Evolutionary conservation across 139 green algal genomes (phyloP).

Genomic region (Coelastrella sp.): DNA sequence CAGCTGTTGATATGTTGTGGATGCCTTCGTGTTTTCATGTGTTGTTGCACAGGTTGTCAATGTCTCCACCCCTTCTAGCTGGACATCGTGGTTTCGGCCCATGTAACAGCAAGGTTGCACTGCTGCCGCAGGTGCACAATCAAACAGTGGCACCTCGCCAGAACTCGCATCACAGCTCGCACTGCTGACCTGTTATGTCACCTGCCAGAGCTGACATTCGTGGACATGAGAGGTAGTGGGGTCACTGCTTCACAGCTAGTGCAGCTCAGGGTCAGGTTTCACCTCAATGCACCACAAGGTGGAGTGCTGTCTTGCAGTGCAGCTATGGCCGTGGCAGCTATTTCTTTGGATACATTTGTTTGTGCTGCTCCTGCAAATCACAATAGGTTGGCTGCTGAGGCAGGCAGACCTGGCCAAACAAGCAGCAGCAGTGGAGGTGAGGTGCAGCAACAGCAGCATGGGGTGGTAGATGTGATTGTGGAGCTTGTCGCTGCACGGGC

Average conservation of each 20-base stretch:
- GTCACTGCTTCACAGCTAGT: constrained; percentile 40
- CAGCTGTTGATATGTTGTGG: too few species aligned
- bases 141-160: constrained; percentile 42
- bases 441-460: neutral
- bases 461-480: neutral
- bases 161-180: constrained; percentile 31
- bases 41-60: too few species aligned
- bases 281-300: constrained; percentile 45
- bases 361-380: constrained; percentile 28
- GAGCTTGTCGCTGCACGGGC: neutral
- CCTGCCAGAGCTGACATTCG: constrained; percentile 21
- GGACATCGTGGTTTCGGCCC: too few species aligned
- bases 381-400: neutral
- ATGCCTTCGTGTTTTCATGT: too few species aligned
- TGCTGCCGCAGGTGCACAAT: constrained; percentile 54
- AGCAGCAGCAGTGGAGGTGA: neutral
- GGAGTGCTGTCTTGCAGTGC: constrained; percentile 47
- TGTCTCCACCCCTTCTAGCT: too few species aligned
- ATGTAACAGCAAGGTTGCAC: too few species aligned
- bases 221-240: constrained; percentile 48
- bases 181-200: constrained; percentile 41
- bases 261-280: constrained; percentile 42
- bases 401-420: neutral
- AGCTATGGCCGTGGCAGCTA: constrained; percentile 36
- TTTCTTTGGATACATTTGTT: constrained; percentile 18